Conservation (phyloP, 352 stramenopile genomes). For the Pythium brachiatum region DNA sequence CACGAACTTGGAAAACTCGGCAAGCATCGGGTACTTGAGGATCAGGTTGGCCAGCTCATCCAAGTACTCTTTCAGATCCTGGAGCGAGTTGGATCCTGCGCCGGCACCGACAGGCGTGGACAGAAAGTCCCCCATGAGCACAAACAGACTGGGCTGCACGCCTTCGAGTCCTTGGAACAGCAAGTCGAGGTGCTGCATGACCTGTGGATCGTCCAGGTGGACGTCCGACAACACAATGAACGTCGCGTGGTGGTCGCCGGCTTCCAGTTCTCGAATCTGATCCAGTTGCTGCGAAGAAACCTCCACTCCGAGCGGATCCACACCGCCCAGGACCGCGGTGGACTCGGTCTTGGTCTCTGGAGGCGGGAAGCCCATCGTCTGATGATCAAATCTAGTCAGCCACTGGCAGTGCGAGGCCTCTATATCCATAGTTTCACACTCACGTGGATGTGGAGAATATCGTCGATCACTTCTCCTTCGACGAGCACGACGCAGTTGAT, state of each 20-base stretch:
- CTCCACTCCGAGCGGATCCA: conserved; percentile 83
- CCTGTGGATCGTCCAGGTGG: conserved; percentile 89
- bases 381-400: background rate
- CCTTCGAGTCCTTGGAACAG: conserved; percentile 88
- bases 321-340: conserved; percentile 62
- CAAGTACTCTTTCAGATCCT: conserved; percentile 83
- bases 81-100: conserved; percentile 58
- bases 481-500: conserved; percentile 92
- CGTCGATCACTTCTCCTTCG: conserved; percentile 92
- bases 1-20: conserved; percentile 86
- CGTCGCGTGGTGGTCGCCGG: conserved; percentile 75
- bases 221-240: conserved; percentile 95
- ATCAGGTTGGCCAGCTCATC: conserved; percentile 91
- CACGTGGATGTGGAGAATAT: conserved; percentile 88
- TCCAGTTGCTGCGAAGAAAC: conserved; percentile 76
- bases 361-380: conserved; percentile 90
- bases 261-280: conserved; percentile 79
- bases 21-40: conserved; percentile 77
- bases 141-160: conserved; percentile 80
- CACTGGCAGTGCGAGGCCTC: background rate
- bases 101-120: conserved; percentile 75
- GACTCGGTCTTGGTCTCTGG: conserved; percentile 82
- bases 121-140: conserved; percentile 95
- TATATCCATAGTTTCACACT: conserved; percentile 3
- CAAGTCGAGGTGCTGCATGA: conserved; percentile 87